Base-by-base conservation (phyloP, 768 basidiomycete genomes). In the Agrocybe chaxingu region DNA sequence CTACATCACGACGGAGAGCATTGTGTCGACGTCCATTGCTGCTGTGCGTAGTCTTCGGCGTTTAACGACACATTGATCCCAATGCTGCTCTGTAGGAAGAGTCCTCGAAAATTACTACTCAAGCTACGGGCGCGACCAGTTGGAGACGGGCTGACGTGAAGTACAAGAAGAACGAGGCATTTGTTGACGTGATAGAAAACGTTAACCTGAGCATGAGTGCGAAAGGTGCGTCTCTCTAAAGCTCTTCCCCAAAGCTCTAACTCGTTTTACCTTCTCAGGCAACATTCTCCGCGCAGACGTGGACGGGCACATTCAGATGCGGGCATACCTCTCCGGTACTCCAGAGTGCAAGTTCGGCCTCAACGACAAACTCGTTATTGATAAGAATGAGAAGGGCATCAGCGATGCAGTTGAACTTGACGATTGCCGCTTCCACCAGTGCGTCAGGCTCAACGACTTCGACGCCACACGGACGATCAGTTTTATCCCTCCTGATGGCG, bases 161-260 rank as follows among this genome's bases (percentile, higher is more conserved):
- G 67, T 98, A 99, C 70, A 89, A 97, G 76, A 99, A 98, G 79
- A 99, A 99, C 57, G 97, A 99, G 63, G 97, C 97, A 0, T 99
- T 98, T 58, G 96, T 99, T n/a, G 97, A 99, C 64, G 97, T 99
- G 7, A 90, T 99, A 39, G 97, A 99, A 73, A 91, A 81, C 2
- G 91, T 99, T 54, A 98, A 99, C 62, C 67, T 98, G 48, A 87
- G 92, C 59, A 97, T 98, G 95, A 96, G 92, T 65, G 89, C 94
- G 2, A 98, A 96, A 74, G 95, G 94, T 89, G 53, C 42, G 75
- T 63, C 3, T 32, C 4, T 45, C 32, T 35, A 37, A 40, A 36
- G 4, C 1, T 41, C 37, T 6, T 0, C 2, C 7, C 40, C 11
- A 8, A 16, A 6, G 11, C 11, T n/a, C 33, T 42, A 46, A 42